A percentile compares a stretch with the other conserved stretches of the same genome.
Evolutionary conservation across 495 filamentous ascomycete species (phyloP).

Genomic region (Rusavskia elegans): DNA sequence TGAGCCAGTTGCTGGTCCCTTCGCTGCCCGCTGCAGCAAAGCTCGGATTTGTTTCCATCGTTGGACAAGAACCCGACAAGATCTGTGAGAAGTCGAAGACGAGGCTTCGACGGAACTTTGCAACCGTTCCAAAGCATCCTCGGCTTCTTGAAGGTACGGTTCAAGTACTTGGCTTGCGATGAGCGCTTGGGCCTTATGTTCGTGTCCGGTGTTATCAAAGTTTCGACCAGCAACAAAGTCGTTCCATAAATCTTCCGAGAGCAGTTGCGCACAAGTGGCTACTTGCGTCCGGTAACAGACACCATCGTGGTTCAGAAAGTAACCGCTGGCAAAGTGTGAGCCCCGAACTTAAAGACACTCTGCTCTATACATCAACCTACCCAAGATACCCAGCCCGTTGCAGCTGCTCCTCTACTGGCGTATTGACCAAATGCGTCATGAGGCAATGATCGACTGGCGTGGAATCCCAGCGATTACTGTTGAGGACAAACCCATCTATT

Average conservation of each 20-base stretch:
- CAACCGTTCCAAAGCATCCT: conserved; percentile 15
- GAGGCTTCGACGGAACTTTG: conserved; percentile 10
- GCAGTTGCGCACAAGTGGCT: conserved; percentile 37
- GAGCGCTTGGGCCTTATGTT: conserved; percentile 17
- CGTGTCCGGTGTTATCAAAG: conserved; percentile 17
- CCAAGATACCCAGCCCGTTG: conserved; percentile 47
- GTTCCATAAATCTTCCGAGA: conserved; percentile 22
- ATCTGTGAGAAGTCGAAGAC: conserved; percentile 14
- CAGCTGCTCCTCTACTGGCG: conserved; percentile 1
- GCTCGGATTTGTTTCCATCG: conserved; percentile 37
- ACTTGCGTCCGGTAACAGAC: conserved; percentile 61
- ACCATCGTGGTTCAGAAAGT: conserved; percentile 41
- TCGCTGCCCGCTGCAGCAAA: conserved; percentile 21
- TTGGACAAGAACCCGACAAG: conserved; percentile 21
- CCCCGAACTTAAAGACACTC: neutral
- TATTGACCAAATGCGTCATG: conserved; percentile 30
- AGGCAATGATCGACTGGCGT: conserved; percentile 53
- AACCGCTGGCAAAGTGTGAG: conserved; percentile 27
- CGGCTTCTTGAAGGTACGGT: conserved; percentile 7
- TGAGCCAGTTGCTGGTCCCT: neutral
- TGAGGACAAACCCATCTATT: conserved; percentile 60
- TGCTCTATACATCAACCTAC: conserved; percentile 12
- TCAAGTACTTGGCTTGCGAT: conserved; percentile 12
- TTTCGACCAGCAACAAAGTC: conserved; percentile 28
- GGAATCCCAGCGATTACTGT: conserved; percentile 50